Conservation (phyloP, 805 yeast species). For the Vanderwaltozyma verrucispora region DNA sequence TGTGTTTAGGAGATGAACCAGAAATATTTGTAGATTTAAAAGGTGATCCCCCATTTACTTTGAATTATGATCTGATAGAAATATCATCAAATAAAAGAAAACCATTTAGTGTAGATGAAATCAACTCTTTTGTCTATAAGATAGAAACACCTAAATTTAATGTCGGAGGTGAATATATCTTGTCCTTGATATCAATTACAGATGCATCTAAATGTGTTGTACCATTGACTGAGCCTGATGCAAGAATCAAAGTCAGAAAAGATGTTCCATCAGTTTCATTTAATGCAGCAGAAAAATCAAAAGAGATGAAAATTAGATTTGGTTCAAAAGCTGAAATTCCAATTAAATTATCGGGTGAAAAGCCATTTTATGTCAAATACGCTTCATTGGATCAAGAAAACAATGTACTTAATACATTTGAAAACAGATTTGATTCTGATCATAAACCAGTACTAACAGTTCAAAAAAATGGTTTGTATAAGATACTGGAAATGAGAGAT, state of each 20-base stretch:
- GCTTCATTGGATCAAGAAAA: constrained; percentile 26
- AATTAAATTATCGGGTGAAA: constrained; percentile 44
- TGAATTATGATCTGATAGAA: constrained; percentile 60
- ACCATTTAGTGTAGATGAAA: constrained; percentile 33
- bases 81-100: constrained; percentile 39
- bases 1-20: constrained; percentile 40
- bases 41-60: constrained; percentile 72
- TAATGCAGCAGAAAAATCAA: constrained; percentile 20
- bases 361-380: constrained; percentile 37
- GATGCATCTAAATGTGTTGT: constrained; percentile 78
- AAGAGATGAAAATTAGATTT: constrained; percentile 43
- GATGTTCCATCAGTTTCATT: constrained; percentile 55
- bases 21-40: constrained; percentile 47
- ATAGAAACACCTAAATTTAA: constrained; percentile 47
- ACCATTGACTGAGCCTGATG: constrained; percentile 53
- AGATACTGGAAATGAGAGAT: constrained; percentile 37
- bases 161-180: constrained; percentile 63
- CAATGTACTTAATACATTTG: constrained; percentile 16
- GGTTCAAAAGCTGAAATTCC: constrained; percentile 56
- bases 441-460: constrained; percentile 30
- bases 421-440: constrained; percentile 15
- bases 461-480: constrained; percentile 38
- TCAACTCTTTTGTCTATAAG: constrained; percentile 28
- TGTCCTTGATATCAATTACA: constrained; percentile 51
- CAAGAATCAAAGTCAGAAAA: constrained; percentile 54